Base-by-base conservation (phyloP, 2,329 filamentous ascomycete genomes). In the Parascedosporium putredinis region DNA sequence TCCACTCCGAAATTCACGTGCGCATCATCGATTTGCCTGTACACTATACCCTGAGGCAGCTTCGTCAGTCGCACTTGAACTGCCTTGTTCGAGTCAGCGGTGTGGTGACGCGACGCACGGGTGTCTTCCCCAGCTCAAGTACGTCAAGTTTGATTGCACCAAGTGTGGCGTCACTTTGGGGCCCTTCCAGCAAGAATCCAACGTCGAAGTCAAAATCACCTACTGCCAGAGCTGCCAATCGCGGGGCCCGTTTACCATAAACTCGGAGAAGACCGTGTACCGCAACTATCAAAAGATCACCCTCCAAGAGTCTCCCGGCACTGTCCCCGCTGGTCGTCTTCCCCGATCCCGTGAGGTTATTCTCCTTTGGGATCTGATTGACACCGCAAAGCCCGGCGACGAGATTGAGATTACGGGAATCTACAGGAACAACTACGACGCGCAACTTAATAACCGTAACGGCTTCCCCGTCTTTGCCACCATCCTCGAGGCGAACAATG, bases 281-380 rank as follows among this genome's bases (percentile, higher is more conserved):
- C 86, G 93, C 55, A 98, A 98, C 67, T 98, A 96, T 68, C 93
- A 98, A 66, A 98, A 96, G 64, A 74, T 98, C 58, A 98, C 93
- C 0, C 77, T 98, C 10, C 93, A 98, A 62, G 93, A 98, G 66
- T 95, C 94, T 0, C 93, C 93, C 3, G 94, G 93, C 50, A 97
- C 93, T 5, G 93, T 98, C 3, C 94, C 93, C 4, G 90, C 94
- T 31, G 93, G 93, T 60, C 90, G 93, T 66, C 78, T 98, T 44
- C 93, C 93, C 3, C 85, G 94, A 50, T 87, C 93, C 62, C 81
- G 93, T 49, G 93, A 98, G 63, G 91, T 98, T 33, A 89, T 98
- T 55, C 78, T 98, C 10, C 79, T 98, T 2, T 97, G 93, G 81
- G 93, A 98, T 69, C 75, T 98, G 50, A 98, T 98, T 57, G 93